Percentiles rank a stretch among this genome's conserved stretches.
Conservation (phyloP, 352 stramenopile genomes). For the Pythium biforme region DNA sequence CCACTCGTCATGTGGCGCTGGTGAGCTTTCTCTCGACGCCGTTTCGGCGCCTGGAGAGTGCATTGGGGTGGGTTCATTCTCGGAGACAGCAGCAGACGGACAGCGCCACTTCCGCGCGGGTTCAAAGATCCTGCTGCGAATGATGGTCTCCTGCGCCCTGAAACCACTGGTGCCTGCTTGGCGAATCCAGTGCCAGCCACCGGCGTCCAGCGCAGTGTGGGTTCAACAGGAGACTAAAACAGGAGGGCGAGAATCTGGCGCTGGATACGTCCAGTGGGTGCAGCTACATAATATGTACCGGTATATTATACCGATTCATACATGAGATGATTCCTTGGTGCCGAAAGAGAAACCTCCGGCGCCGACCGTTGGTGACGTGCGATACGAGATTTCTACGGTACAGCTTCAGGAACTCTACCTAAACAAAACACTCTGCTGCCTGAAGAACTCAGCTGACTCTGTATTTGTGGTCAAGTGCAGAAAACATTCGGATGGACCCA, state of each 20-base stretch:
- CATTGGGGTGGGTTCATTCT: slow-evolving; percentile 4
- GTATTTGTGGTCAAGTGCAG: too few relatives aligned
- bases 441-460: neutral
- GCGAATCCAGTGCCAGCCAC: neutral
- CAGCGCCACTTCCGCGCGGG: neutral
- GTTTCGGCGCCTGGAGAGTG: neutral
- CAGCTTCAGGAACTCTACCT: neutral
- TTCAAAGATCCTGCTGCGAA: slow-evolving; percentile 11
- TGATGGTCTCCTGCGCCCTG: slow-evolving; percentile 4
- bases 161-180: too few relatives aligned
- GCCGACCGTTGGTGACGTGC: neutral
- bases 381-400: neutral
- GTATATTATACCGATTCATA: too few relatives aligned
- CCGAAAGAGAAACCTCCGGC: neutral
- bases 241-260: neutral
- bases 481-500: too few relatives aligned
- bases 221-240: neutral
- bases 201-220: neutral
- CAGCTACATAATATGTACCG: neutral
- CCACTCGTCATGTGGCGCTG: neutral
- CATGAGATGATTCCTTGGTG: neutral
- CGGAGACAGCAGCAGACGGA: neutral
- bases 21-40: neutral
- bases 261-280: neutral
- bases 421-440: neutral